These are phyloP conservation scores for Trichaptum fuscoviolaceum DNA, from an alignment of 768 basidiomycete genomes.

Conservation along the genomic window DNA sequence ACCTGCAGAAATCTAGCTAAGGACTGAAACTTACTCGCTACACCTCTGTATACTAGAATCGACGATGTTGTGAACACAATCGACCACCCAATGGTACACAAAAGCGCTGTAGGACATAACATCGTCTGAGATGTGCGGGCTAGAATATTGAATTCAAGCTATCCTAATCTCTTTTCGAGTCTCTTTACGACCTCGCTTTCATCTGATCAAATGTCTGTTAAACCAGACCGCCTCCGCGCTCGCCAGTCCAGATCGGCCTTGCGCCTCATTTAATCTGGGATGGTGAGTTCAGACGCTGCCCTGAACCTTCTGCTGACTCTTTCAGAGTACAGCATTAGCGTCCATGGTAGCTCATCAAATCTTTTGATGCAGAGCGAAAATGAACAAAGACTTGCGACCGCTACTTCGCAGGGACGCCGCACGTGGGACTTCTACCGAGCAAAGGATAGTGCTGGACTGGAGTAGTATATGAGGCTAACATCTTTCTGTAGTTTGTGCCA, in stretches of 20 bases:
- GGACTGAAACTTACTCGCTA: too few relatives aligned
- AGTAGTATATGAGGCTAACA: slow-evolving; percentile 86
- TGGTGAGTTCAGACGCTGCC: not conserved
- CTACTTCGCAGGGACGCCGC: slow-evolving; percentile 13
- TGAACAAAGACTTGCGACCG: slow-evolving; percentile 4
- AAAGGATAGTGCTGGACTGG: slow-evolving; percentile 67
- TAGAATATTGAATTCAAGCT: too few relatives aligned
- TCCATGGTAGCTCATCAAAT: not conserved
- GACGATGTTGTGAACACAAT: too few relatives aligned
- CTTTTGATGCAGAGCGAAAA: slow-evolving; percentile 5
- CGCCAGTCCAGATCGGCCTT: not conserved
- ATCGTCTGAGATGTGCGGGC: too few relatives aligned
- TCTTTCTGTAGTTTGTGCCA: slow-evolving; percentile 11
- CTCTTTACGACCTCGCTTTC: too few relatives aligned
- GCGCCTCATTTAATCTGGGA: not conserved
- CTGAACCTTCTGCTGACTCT: not conserved
- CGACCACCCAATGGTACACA: too few relatives aligned
- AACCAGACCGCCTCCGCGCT: not conserved
- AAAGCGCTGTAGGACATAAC: too few relatives aligned
- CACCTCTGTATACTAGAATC: too few relatives aligned
- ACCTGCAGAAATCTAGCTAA: too few relatives aligned
- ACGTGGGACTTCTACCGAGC: slow-evolving; percentile 70
- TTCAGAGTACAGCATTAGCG: not conserved
- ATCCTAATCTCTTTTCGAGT: too few relatives aligned
- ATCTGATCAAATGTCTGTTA: too few relatives aligned